Conservation (phyloP, 1,284 basidiomycete genomes). For the Coniophora puteana region DNA sequence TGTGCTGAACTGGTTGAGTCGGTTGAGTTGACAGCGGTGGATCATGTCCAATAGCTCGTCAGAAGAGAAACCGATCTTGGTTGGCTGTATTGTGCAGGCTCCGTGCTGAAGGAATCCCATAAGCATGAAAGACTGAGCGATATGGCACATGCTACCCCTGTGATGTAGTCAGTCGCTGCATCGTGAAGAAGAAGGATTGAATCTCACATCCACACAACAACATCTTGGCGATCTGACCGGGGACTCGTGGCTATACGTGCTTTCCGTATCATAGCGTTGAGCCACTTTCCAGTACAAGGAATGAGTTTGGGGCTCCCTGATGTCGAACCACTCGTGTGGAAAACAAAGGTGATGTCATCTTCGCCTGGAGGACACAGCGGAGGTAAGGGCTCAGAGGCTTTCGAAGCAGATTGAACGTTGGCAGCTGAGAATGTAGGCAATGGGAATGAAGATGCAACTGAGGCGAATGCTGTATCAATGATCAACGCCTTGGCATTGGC, state of each 20-base stretch:
- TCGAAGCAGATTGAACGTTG: constrained; percentile 34
- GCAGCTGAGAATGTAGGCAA: constrained; percentile 45
- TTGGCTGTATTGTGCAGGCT: constrained; percentile 66
- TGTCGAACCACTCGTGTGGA: constrained; percentile 74
- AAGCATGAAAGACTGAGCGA: constrained; percentile 65
- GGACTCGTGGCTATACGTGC: constrained; percentile 49
- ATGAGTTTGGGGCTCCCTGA: constrained; percentile 73
- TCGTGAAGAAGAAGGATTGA: constrained; percentile 15
- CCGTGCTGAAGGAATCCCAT: constrained; percentile 67
- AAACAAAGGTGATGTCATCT: constrained; percentile 56
- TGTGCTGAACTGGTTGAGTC: constrained; percentile 65
- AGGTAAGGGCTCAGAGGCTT: constrained; percentile 38
- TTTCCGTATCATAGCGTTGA: constrained; percentile 53
- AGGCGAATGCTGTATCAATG: constrained; percentile 46
- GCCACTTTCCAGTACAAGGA: constrained; percentile 60
- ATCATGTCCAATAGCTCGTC: constrained; percentile 72
- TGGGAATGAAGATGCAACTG: constrained; percentile 34
- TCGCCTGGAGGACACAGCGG: constrained; percentile 34
- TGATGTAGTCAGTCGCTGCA: constrained; percentile 25
- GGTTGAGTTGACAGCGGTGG: constrained; percentile 58
- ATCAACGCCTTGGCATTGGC: constrained; percentile 59
- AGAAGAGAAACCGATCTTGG: constrained; percentile 58
- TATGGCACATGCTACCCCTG: constrained; percentile 73
- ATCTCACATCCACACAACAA: constrained; percentile 64
- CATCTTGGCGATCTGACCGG: constrained; percentile 51